Base-by-base conservation (phyloP, 306 rosid genomes). In the Corylus heterophylla region DNA sequence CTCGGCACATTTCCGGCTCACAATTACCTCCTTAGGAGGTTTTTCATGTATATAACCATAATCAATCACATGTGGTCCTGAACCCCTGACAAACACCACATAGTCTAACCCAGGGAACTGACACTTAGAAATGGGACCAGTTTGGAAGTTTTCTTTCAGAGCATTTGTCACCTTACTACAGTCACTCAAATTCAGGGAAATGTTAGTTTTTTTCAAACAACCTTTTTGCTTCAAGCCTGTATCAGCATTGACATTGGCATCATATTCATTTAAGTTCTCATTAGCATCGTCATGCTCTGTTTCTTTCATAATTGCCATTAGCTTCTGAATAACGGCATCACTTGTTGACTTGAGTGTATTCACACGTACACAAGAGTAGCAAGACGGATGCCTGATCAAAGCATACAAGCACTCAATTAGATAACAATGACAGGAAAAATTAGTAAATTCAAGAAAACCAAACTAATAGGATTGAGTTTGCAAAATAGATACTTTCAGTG, bases 1-100 rank as follows among this genome's bases (percentile, higher is more conserved):
- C 88, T 95, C 98, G 13, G 97, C 98, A 77, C 98, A 95, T 75
- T 95, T 95, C 78, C 98, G 85, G 72, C 97, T 95, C 74, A 95
- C 98, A 76, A 91, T 87, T 22, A 95, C 84, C 87, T 92, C 98
- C 79, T 95, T 95, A 4, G 94, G 92, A 80, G 90, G 86, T 78
- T 71, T 83, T 51, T 86, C 84, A 86, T 74, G 83, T 37, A 20
- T 87, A 86, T 74, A 73, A 35, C 86, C 91, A 56, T 95, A 95
- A 81, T 88, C 88, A 79, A 95, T 83, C 29, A 74, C 17, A 72
- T 88, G 95, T 3, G 98, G 98, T 52, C 96, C 98, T 3, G 98
- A 91, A 72, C 98, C 98, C 91, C 76, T 78, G 63, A 88, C 94
- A 83, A 92, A 89, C 63, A 95, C 80, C 55, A 95, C 95, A 82